Base-by-base conservation (phyloP, 768 basidiomycete species). In the Boletus speciosus region DNA sequence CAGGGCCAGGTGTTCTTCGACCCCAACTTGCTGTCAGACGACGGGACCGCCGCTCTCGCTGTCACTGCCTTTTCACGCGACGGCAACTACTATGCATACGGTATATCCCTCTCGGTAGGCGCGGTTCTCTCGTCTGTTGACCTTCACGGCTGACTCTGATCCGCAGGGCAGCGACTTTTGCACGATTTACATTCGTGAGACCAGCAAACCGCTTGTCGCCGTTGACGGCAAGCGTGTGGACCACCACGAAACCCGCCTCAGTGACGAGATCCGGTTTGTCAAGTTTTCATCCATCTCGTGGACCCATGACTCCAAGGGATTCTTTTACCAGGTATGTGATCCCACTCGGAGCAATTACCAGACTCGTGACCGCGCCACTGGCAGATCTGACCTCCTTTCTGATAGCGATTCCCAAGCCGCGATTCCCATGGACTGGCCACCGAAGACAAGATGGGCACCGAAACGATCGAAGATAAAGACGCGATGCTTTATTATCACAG, bases 1-100 rank as follows among this genome's bases (percentile, higher is more conserved):
- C 79, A 74, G 14, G 82, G 82, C 29, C 88, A 91, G 65, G 75
- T 91, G 4, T 93, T 88, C 70, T 92, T 93, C 62, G 88, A 93
- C 68, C 80, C 86, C 8, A 93, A 93, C 68, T 65, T 86, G 23
- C 73, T 93, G 19, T 79, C 83, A 29, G 71, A 76, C 6, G 91
- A 93, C 63, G 90, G 88, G 19, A 88, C 87, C 1, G 83, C 83
- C 16, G 78, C 88, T 14, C 72, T 92, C 21, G 68, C 78, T 9
- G 71, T 76, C 10, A 78, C 77, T 21, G 76, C 81, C 35, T 88
- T 90, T 67, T 88, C 87, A 12, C 75, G 62, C 39, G 78, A 75
- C 47, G 90, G 87, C 31, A 80, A 85, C 67, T 84, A 83, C 60
- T 90, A 79, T 65, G 90, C 87, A 2, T 91, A 90, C 61, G 87